Conservation (phyloP, 2,329 filamentous ascomycete genomes). For the Furcasterigmium sp. region DNA sequence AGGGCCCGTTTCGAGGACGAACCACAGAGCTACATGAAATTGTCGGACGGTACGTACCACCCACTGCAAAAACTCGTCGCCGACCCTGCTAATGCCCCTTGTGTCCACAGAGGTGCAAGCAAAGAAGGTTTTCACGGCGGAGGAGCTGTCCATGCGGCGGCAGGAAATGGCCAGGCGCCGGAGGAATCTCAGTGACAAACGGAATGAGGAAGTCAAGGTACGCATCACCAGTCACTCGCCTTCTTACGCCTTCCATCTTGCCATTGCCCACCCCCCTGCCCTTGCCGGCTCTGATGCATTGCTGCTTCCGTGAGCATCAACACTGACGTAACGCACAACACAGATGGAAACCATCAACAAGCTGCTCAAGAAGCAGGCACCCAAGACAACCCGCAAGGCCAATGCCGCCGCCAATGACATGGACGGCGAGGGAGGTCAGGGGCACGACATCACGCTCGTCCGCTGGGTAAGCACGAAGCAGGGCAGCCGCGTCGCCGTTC, state of each 20-base stretch:
- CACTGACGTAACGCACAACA: too few relatives aligned
- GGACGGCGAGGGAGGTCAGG: slow-evolving; percentile 40
- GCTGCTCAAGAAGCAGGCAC: slow-evolving; percentile 78
- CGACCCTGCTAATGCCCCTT: slow-evolving; percentile 6
- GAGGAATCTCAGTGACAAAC: slow-evolving; percentile 59
- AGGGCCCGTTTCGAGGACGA: slow-evolving; percentile 53
- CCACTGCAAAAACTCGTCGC: background rate
- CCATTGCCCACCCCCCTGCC: background rate
- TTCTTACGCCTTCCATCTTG: background rate
- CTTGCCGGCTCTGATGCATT: too few relatives aligned
- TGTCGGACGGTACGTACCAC: slow-evolving; percentile 48
- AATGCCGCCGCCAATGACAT: slow-evolving; percentile 40
- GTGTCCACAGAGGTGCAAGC: slow-evolving; percentile 51
- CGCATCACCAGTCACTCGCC: slow-evolving; percentile 5
- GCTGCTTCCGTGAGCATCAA: too few relatives aligned
- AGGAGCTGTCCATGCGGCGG: slow-evolving; percentile 56
- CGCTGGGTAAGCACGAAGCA: slow-evolving; percentile 66
- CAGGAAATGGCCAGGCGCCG: slow-evolving; percentile 58
- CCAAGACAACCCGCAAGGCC: slow-evolving; percentile 59
- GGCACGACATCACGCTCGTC: slow-evolving; percentile 56
- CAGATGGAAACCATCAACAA: slow-evolving; percentile 91
- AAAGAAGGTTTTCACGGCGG: slow-evolving; percentile 57
- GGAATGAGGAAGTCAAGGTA: slow-evolving; percentile 60
- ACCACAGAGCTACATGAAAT: slow-evolving; percentile 51
- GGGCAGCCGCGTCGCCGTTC: slow-evolving; percentile 59